A percentile compares a stretch with the other conserved stretches of the same genome.
These are phyloP conservation scores for Lodderomyces oxycetoniae DNA, from an alignment of 1,139 yeast species.

Conservation along the genomic window DNA sequence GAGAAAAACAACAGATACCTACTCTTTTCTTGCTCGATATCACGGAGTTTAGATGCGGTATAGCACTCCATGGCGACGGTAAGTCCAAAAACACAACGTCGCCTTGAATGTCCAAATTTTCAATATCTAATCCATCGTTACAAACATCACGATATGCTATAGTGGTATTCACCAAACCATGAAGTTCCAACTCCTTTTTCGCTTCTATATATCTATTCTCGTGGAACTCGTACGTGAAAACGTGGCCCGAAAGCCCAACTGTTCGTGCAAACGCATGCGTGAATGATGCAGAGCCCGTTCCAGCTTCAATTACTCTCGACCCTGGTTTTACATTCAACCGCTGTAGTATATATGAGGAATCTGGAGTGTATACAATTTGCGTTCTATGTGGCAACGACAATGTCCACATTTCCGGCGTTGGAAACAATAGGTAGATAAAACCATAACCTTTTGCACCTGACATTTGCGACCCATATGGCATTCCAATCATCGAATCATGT, in stretches of 20 bases:
- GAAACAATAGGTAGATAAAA: slow-evolving; percentile 80
- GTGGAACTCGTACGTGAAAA: slow-evolving; percentile 90
- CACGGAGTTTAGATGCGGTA: slow-evolving; percentile 65
- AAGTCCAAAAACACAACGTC: slow-evolving; percentile 82
- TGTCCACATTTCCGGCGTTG: slow-evolving; percentile 96
- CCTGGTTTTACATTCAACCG: slow-evolving; percentile 71
- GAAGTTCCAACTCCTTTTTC: slow-evolving; percentile 64
- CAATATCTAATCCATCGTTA: slow-evolving; percentile 69
- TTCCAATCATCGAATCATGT: slow-evolving; percentile 78
- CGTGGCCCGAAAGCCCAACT: slow-evolving; percentile 54
- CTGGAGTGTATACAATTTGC: slow-evolving; percentile 95
- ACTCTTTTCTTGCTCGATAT: slow-evolving; percentile 51
- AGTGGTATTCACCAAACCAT: slow-evolving; percentile 52
- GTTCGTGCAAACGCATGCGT: slow-evolving; percentile 90
- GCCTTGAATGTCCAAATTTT: slow-evolving; percentile 41
- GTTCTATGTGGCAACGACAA: slow-evolving; percentile 93
- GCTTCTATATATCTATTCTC: slow-evolving; percentile 81
- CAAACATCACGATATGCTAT: slow-evolving; percentile 94
- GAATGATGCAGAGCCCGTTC: slow-evolving; percentile 96
- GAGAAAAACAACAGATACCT: slow-evolving; percentile 89
- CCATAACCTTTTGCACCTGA: slow-evolving; percentile 78
- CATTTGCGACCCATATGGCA: slow-evolving; percentile 80
- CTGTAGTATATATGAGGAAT: slow-evolving; percentile 85
- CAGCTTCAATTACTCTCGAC: slow-evolving; percentile 86
- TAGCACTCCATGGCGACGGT: slow-evolving; percentile 97